Conservation (phyloP, 148 eudicot genomes). For the Pharnaceum exiguum region DNA sequence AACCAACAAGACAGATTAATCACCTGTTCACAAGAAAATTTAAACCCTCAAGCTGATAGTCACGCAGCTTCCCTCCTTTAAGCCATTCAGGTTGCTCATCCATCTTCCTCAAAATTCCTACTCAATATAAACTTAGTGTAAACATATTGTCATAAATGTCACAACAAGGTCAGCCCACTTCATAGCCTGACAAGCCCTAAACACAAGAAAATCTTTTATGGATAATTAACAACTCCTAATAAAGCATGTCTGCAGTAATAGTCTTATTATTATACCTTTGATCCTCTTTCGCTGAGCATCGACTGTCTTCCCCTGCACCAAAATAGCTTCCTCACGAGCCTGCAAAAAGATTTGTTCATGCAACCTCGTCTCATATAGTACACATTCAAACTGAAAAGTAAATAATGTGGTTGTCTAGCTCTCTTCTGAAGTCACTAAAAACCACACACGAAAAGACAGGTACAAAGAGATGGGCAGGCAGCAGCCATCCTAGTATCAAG, state of each 20-base stretch:
- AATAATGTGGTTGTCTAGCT: too few relatives aligned
- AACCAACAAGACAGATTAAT: neutral
- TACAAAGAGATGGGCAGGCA: too few relatives aligned
- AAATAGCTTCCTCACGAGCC: slow-evolving; percentile 76
- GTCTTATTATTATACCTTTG: slow-evolving; percentile 71
- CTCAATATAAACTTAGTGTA: slow-evolving; percentile 18
- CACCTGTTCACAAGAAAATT: slow-evolving; percentile 98
- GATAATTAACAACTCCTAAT: neutral
- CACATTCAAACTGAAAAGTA: neutral
- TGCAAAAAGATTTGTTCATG: slow-evolving; percentile 21
- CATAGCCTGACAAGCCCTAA: neutral
- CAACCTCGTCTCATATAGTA: neutral
- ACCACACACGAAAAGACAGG: neutral
- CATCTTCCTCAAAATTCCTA: slow-evolving; percentile 94
- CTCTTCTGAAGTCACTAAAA: neutral
- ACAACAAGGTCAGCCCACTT: neutral
- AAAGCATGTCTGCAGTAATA: too few relatives aligned
- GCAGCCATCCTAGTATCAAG: too few relatives aligned
- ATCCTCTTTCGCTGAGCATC: slow-evolving; percentile 87
- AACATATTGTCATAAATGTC: neutral
- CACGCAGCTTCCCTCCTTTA: slow-evolving; percentile 92
- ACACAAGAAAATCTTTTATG: neutral
- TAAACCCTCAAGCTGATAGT: slow-evolving; percentile 97
- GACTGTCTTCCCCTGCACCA: slow-evolving; percentile 74
- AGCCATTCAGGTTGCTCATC: slow-evolving; percentile 99